Base-by-base conservation (phyloP, 2,329 filamentous ascomycete species). In the Alternaria sp. region DNA sequence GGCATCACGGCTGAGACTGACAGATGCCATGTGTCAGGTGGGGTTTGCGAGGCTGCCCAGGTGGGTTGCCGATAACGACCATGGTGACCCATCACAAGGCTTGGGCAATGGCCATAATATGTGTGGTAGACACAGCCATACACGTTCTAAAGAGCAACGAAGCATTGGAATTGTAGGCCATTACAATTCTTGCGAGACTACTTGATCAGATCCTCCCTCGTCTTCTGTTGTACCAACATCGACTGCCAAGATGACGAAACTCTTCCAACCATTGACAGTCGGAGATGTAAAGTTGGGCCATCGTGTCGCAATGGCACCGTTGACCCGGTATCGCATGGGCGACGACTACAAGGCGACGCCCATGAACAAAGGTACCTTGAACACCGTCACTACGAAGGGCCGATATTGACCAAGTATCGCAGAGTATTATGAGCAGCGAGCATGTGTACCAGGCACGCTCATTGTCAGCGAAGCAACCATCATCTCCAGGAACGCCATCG, bases 381-480 rank as follows among this genome's bases (percentile, higher is more conserved):
- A 25, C 7, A 15, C 21, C 36, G 25, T 10, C 3, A 12, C 21
- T n/a, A n/a, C 10, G 28, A 46, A 23, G 17, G 30, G 7, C n/a
- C 17, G 13, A 9, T 43, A 9, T 30, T 61, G 15, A 61, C 54
- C 17, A 5, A n/a, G 6, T 40, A 13, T 46, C 13, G 23, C 23
- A 61, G 68, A 85, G 47, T 86, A 88, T 77, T 88, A 88, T 69
- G 76, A 75, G 7, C 85, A 88, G 68, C 82, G 86, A 36, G 83
- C 80, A 46, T 79, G 78, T 13, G 77, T 82, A 1, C 80, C 83
- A 1, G 86, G 86, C 17, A 88, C 86, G 0, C 78, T 90, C 3
- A 71, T 90, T 17, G 85, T 90, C 63, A 83, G 83, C 3, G 88
- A 90, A 72, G 87, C 81, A 3, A 86, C 85, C 8, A 82, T 82